These are phyloP conservation scores for Verticillium zaregamsianum DNA, from an alignment of 2,329 filamentous ascomycete genomes.

Conservation along the genomic window DNA sequence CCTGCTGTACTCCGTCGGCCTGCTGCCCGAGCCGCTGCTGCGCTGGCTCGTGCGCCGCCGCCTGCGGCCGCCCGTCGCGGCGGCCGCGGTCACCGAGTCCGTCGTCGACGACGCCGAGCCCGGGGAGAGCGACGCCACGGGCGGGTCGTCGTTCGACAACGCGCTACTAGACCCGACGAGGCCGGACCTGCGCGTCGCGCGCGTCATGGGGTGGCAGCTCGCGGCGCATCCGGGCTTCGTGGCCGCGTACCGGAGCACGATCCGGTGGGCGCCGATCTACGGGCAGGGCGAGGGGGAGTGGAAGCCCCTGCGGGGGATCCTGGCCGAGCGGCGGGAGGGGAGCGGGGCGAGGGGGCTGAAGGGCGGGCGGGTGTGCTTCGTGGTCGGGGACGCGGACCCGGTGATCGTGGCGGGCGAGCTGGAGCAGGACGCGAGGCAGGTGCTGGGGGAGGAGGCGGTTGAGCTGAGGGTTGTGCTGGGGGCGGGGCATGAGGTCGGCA, in stretches of 20 bases:
- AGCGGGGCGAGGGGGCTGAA: constrained; percentile 29
- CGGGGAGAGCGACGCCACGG: constrained; percentile 31
- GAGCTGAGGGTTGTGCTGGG: constrained; percentile 48
- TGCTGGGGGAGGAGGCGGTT: constrained; percentile 54
- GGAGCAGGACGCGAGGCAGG: constrained; percentile 52
- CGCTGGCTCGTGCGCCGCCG: constrained; percentile 47
- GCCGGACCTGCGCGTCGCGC: constrained; percentile 52
- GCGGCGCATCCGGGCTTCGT: constrained; percentile 63
- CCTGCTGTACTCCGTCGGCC: constrained; percentile 56
- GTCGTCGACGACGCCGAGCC: constrained; percentile 31
- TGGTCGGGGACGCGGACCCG: constrained; percentile 63
- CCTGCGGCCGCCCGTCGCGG: constrained; percentile 31
- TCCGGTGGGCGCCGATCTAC: constrained; percentile 66
- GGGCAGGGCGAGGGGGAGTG: constrained; percentile 57
- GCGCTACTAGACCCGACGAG: constrained; percentile 48
- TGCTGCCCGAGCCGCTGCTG: constrained; percentile 57
- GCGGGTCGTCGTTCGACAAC: constrained; percentile 35
- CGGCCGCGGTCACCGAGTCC: constrained; percentile 21
- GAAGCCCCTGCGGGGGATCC: constrained; percentile 47
- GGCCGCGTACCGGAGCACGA: constrained; percentile 64
- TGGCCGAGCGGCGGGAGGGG: constrained; percentile 36
- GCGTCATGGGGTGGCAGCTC: constrained; percentile 67
- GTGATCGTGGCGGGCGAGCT: constrained; percentile 65
- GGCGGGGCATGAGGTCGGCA: constrained; percentile 67
- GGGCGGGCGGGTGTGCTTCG: constrained; percentile 53